Conservation (phyloP, 176 grass and related monocot genomes). For the Phyllostachys edulis region DNA sequence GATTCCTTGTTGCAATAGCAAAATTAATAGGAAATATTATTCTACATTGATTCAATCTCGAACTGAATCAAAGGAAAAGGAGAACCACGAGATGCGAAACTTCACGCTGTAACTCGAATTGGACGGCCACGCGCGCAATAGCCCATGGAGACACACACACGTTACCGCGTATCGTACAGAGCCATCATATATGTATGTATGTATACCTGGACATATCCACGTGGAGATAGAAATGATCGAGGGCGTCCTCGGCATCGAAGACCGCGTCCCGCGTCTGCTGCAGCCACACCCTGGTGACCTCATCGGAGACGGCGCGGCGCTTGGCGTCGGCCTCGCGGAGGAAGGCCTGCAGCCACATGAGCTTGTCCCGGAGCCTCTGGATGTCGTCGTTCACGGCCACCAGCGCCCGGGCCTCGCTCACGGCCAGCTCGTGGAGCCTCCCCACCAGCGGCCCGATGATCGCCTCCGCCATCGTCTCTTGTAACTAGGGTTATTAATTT, state of each 20-base stretch:
- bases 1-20: no score
- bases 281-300: constrained; percentile 12
- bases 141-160: no score
- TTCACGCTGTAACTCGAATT: no score
- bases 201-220: constrained; percentile 16
- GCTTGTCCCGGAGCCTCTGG: constrained; percentile 21
- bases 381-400: constrained; percentile 7
- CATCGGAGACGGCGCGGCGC: background rate
- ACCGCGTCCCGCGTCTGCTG: constrained; percentile 25
- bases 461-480: constrained; percentile 1
- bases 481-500: no score
- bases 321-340: constrained; percentile 1
- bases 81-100: no score
- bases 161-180: no score
- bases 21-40: no score
- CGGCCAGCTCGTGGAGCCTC: background rate
- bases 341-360: constrained; percentile 44
- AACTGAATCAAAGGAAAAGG: no score
- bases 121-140: no score
- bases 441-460: constrained; percentile 8
- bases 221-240: constrained; percentile 15
- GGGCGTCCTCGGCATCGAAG: constrained; percentile 37
- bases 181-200: no score
- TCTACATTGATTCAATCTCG: no score
- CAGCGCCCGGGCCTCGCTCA: background rate